Conservation (phyloP, 73 alveolate species). For the Tetrahymena malaccensis region DNA sequence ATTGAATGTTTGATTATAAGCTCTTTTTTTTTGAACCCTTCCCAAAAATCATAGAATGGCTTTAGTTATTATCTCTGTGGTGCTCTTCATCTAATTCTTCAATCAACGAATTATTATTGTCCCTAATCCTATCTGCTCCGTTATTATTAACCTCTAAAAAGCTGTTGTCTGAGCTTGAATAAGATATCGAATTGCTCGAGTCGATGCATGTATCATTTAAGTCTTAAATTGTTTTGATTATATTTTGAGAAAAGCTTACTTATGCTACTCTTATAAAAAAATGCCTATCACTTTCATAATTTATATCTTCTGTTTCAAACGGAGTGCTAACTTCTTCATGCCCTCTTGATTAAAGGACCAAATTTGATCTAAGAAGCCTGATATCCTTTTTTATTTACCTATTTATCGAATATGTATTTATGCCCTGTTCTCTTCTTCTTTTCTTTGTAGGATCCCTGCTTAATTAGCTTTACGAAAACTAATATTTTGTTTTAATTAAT, state of each 20-base stretch:
- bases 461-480: not conserved
- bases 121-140: not conserved
- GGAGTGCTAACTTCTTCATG: not conserved
- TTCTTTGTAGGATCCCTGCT: not conserved
- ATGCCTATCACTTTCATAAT: not conserved
- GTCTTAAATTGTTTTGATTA: not conserved
- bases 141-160: not conserved
- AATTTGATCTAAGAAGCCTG: not conserved
- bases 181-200: not conserved
- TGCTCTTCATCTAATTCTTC: not conserved
- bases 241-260: not conserved
- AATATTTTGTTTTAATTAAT: not conserved
- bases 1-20: not conserved
- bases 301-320: not conserved
- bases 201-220: not conserved
- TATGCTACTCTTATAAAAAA: not conserved
- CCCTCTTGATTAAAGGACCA: not conserved
- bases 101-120: not conserved
- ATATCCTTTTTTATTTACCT: not conserved
- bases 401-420: not conserved
- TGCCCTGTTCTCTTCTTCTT: not conserved
- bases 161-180: not conserved
- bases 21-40: too few species aligned
- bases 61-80: not conserved
- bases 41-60: not conserved